These are phyloP conservation scores for Metschnikowia bowlesiae DNA, from an alignment of 805 yeast genomes.

Conservation along the genomic window DNA sequence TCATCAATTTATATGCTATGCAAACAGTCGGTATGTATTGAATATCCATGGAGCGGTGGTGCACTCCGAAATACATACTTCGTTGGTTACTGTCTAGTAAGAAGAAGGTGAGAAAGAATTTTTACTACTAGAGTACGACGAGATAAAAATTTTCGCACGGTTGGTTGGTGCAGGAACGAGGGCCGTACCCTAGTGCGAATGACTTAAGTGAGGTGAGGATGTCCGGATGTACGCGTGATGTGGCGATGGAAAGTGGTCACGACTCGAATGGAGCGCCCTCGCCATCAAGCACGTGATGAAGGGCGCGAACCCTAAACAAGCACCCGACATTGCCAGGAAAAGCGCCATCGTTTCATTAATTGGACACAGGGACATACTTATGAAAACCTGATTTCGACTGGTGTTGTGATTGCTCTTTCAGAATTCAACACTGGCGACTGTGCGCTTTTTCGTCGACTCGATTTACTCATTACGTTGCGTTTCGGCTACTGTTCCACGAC, in stretches of 20 bases:
- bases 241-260: neutral
- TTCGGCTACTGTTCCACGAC: too few species aligned
- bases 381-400: too few species aligned
- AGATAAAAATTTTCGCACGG: slow-evolving; percentile 14
- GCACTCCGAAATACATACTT: slow-evolving; percentile 11
- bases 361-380: too few species aligned
- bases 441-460: too few species aligned
- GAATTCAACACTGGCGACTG: too few species aligned
- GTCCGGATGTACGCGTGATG: slow-evolving; percentile 8
- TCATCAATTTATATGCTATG: neutral
- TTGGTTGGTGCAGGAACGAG: slow-evolving; percentile 11
- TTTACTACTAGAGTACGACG: slow-evolving; percentile 8
- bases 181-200: neutral
- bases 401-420: too few species aligned
- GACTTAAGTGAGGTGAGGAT: slow-evolving; percentile 5
- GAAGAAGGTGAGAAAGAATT: slow-evolving; percentile 14
- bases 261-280: neutral
- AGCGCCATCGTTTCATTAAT: too few species aligned
- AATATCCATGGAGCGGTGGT: neutral
- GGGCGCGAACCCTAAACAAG: slow-evolving; percentile 1
- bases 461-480: too few species aligned
- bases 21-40: neutral
- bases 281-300: neutral
- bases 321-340: neutral
- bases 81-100: slow-evolving; percentile 19